These are phyloP conservation scores for Globisporangium megalacanthum DNA, from an alignment of 352 stramenopile species.

Conservation along the genomic window DNA sequence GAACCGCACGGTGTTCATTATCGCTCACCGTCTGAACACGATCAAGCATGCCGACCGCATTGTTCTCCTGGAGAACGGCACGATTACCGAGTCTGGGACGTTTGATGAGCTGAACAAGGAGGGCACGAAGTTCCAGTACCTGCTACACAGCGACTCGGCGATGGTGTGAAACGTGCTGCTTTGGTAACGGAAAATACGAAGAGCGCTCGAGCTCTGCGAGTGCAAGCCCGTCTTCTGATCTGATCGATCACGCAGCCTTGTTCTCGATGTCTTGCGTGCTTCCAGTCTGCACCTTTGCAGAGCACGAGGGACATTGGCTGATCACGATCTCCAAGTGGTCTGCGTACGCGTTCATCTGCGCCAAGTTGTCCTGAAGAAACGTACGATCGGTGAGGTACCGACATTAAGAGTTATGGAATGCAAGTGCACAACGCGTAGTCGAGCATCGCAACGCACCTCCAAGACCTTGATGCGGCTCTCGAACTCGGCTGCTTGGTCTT, in stretches of 20 bases:
- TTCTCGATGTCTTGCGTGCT: constrained; percentile 42
- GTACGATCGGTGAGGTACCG: constrained; percentile 2
- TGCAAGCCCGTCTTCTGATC: not conserved
- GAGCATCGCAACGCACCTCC: constrained; percentile 30
- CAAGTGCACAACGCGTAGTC: not conserved
- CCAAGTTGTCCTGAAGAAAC: constrained; percentile 52
- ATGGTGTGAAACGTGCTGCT: constrained; percentile 14
- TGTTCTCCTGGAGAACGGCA: constrained; percentile 75
- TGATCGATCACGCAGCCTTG: constrained; percentile 10
- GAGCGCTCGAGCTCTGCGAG: not conserved
- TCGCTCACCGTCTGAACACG: constrained; percentile 81
- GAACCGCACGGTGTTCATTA: constrained; percentile 78
- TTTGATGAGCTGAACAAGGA: constrained; percentile 72
- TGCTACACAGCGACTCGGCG: constrained; percentile 57
- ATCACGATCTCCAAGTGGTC: constrained; percentile 78
- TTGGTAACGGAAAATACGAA: not conserved
- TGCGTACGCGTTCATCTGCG: constrained; percentile 74
- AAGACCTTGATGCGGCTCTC: constrained; percentile 50
- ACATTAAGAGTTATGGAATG: not conserved
- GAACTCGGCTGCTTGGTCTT: constrained; percentile 17
- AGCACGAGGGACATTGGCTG: constrained; percentile 58
- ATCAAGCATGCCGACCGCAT: constrained; percentile 83
- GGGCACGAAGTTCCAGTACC: constrained; percentile 72
- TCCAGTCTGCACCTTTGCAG: constrained; percentile 63
- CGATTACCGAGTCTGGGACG: constrained; percentile 70